Evolutionary conservation across 306 rosid species (phyloP).

Genomic region (Vicia faba): DNA sequence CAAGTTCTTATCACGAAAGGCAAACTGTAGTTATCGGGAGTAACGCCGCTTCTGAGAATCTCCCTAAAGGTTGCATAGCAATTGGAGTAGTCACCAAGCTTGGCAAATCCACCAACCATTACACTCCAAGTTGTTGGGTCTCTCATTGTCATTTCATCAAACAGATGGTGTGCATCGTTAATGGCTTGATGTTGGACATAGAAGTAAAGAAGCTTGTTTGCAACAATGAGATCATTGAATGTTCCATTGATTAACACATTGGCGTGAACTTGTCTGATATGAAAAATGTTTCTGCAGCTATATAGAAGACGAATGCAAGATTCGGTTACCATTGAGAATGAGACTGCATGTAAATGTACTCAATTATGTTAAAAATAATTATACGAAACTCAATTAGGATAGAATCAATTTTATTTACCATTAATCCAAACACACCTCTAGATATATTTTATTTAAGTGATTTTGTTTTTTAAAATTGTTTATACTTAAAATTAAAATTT

Average conservation of each 20-base stretch:
- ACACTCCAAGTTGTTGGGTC: slow-evolving; percentile 66
- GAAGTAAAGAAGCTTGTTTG: slow-evolving; percentile 69
- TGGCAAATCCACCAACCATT: slow-evolving; percentile 71
- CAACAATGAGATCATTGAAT: slow-evolving; percentile 49
- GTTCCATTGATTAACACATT: slow-evolving; percentile 47
- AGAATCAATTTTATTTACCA: no score
- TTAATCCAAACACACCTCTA: no score
- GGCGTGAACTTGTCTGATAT: slow-evolving; percentile 66
- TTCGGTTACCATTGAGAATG: slow-evolving; percentile 42
- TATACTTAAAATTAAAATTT: no score
- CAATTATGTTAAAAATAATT: no score
- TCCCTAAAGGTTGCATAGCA: slow-evolving; percentile 65
- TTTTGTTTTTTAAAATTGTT: no score
- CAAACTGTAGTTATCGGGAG: slow-evolving; percentile 62
- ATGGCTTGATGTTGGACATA: slow-evolving; percentile 52
- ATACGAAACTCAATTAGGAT: no score
- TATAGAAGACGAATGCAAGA: slow-evolving; percentile 46
- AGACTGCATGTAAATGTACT: neutral
- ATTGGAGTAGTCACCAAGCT: slow-evolving; percentile 50
- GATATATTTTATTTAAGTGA: no score
- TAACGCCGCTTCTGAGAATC: slow-evolving; percentile 45
- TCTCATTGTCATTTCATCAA: slow-evolving; percentile 50
- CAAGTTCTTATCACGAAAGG: slow-evolving; percentile 67
- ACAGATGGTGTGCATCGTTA: slow-evolving; percentile 53
- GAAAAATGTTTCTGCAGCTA: slow-evolving; percentile 51